Percentiles rank a stretch among this genome's conserved stretches.
phyloP scores from a whole-genome alignment of 1,284 basidiomycete species.

The Ustilago sp. region DNA sequence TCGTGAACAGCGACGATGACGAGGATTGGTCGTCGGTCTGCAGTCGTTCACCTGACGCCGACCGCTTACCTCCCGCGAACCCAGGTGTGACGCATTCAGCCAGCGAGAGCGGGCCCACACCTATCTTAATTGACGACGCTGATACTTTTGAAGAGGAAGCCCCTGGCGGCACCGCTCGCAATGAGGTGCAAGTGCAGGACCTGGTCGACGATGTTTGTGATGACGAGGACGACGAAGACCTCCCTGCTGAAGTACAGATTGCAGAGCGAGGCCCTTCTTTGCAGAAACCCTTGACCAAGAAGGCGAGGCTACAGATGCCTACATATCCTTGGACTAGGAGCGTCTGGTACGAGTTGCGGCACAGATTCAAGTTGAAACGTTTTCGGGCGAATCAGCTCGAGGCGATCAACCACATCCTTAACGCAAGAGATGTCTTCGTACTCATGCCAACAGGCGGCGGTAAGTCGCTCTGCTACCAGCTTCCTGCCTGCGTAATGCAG shows the following conservation, averaged over 20 bases:
- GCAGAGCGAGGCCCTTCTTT: conserved; percentile 34
- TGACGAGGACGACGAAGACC: conserved; percentile 21
- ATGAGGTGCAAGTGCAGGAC: background rate
- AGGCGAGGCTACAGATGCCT: conserved; percentile 7
- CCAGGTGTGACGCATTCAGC: background rate
- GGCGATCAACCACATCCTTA: conserved; percentile 84
- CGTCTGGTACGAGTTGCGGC: conserved; percentile 76
- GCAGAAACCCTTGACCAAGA: conserved; percentile 17
- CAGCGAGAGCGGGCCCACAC: background rate
- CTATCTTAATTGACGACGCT: background rate
- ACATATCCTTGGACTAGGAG: conserved; percentile 74
- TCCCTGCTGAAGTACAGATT: conserved; percentile 29
- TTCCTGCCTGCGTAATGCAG: conserved; percentile 83
- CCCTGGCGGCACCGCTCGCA: background rate
- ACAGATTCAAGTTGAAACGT: conserved; percentile 77
- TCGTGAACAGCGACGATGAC: background rate
- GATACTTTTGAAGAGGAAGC: background rate
- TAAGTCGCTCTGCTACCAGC: conserved; percentile 76
- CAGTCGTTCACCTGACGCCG: background rate
- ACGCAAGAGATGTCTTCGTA: conserved; percentile 88
- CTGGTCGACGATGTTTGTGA: conserved; percentile 18
- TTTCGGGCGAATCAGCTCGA: conserved; percentile 90
- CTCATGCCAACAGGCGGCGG: conserved; percentile 98
- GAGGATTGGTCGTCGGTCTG: conserved; percentile 2
- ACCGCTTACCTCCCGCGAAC: background rate